Conservation (phyloP, 169 alveolate genomes). For the Plasmodium billcollinsi region DNA sequence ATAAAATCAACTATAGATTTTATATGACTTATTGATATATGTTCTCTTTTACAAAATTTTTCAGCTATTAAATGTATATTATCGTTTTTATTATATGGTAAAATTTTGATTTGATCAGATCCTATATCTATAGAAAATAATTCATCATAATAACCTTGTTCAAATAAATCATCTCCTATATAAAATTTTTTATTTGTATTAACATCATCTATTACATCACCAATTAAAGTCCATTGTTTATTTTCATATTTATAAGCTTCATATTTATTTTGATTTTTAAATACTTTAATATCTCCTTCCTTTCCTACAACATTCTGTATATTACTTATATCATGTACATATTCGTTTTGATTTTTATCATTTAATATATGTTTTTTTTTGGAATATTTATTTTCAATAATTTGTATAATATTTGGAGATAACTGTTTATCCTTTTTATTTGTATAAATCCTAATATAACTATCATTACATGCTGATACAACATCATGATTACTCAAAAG, state of each 20-base stretch:
- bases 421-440: constrained; percentile 29
- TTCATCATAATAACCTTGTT: constrained; percentile 72
- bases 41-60: constrained; percentile 70
- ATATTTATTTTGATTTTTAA: constrained; percentile 47
- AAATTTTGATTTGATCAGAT: constrained; percentile 22
- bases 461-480: constrained; percentile 59
- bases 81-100: constrained; percentile 63
- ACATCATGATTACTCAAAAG: constrained; percentile 24
- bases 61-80: constrained; percentile 60
- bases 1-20: constrained; percentile 73
- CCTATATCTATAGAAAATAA: constrained; percentile 47
- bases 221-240: constrained; percentile 39
- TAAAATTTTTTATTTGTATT: constrained; percentile 55
- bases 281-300: constrained; percentile 61
- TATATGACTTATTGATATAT: constrained; percentile 44
- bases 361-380: constrained; percentile 3
- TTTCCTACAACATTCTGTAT: constrained; percentile 46
- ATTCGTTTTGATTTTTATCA: not conserved
- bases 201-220: constrained; percentile 59
- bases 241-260: constrained; percentile 73
- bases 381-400: constrained; percentile 2
- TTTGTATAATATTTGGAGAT: constrained; percentile 5
- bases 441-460: constrained; percentile 45
- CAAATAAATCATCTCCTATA: constrained; percentile 52
- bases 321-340: constrained; percentile 26